phyloP scores from a whole-genome alignment of 352 stramenopile genomes.

The Poterioochromonas sp. region DNA sequence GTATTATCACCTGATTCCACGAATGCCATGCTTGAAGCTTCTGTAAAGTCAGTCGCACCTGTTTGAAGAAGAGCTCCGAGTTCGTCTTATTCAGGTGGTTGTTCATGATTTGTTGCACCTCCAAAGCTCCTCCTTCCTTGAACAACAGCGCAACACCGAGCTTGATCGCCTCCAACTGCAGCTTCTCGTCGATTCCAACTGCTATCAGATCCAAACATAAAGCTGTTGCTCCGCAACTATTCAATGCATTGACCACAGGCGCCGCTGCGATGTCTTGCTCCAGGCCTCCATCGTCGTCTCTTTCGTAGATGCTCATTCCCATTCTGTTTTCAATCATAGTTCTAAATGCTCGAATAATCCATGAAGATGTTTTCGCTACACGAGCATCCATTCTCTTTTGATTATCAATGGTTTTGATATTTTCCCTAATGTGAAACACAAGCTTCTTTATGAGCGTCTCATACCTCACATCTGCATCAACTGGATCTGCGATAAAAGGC shows the following conservation, averaged over 20 bases:
- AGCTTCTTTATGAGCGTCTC: constrained; percentile 44
- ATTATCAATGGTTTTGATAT: constrained; percentile 36
- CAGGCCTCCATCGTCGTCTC: constrained; percentile 43
- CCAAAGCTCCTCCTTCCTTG: constrained; percentile 40
- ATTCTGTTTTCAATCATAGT: constrained; percentile 44
- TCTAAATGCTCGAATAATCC: constrained; percentile 42
- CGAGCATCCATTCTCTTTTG: constrained; percentile 37
- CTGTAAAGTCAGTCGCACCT: constrained; percentile 23
- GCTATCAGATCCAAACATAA: constrained; percentile 44
- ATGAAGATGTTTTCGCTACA: constrained; percentile 39
- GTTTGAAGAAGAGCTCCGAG: constrained; percentile 26
- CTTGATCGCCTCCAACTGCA: constrained; percentile 42
- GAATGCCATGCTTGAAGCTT: constrained; percentile 26
- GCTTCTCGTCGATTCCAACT: constrained; percentile 39
- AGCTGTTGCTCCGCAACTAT: constrained; percentile 38
- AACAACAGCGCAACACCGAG: constrained; percentile 41
- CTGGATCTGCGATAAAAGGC: constrained; percentile 30
- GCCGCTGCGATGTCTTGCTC: constrained; percentile 40
- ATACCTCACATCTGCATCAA: constrained; percentile 37
- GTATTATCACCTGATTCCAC: constrained; percentile 21
- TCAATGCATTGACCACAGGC: constrained; percentile 33
- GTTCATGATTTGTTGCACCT: constrained; percentile 39
- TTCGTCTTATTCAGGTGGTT: constrained; percentile 23
- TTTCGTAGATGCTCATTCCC: constrained; percentile 44
- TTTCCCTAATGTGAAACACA: constrained; percentile 37